Evolutionary conservation across 345 rosid species (phyloP).

Genomic region (Corchorus olitorius): DNA sequence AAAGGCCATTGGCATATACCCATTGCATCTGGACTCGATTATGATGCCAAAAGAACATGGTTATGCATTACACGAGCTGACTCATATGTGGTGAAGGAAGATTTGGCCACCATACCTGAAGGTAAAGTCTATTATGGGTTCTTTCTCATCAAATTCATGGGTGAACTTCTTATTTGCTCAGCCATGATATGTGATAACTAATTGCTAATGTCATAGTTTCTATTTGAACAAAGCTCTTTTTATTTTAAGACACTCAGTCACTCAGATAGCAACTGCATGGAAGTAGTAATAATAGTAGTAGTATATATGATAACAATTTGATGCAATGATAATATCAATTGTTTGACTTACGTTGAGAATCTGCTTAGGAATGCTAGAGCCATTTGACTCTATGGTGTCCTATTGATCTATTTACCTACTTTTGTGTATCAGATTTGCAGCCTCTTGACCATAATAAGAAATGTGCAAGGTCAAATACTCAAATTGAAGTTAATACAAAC

Average conservation of each 20-base stretch:
- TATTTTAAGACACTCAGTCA: not conserved
- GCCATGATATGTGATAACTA: not conserved
- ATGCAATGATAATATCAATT: not conserved
- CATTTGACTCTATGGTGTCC: not conserved
- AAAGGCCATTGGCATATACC: constrained; percentile 79
- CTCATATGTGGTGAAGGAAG: constrained; percentile 16
- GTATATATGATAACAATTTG: not conserved
- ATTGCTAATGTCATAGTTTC: not conserved
- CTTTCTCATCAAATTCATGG: not conserved
- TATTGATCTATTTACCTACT: constrained; percentile 1
- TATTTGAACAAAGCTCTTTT: not conserved
- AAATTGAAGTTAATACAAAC: constrained; percentile 20
- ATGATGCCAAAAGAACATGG: constrained; percentile 49
- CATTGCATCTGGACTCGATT: constrained; percentile 39
- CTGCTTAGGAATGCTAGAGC: not conserved
- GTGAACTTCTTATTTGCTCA: not conserved
- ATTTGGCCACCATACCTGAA: constrained; percentile 31
- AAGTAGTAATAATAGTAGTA: no score
- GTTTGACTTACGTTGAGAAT: not conserved
- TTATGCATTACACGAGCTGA: constrained; percentile 53
- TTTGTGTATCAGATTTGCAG: constrained; percentile 29
- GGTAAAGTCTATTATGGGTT: constrained; percentile 36
- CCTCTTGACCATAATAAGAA: constrained; percentile 15
- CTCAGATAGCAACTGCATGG: not conserved
- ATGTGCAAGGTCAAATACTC: constrained; percentile 17